These are phyloP conservation scores for Theileria parva DNA, from an alignment of 169 alveolate genomes.

Conservation along the genomic window DNA sequence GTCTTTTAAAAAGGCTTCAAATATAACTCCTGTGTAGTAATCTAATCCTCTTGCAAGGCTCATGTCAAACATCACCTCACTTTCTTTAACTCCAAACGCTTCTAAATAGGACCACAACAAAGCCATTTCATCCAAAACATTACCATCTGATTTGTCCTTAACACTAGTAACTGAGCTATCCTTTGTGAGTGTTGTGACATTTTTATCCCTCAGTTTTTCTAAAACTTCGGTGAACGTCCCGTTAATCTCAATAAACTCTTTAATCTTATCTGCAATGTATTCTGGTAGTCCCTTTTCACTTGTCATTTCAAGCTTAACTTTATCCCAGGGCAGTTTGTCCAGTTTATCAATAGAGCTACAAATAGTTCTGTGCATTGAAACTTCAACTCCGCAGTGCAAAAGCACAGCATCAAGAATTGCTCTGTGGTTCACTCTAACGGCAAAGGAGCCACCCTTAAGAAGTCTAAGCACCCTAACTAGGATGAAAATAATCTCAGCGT, in stretches of 20 bases:
- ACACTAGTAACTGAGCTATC: no score
- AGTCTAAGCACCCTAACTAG: slow-evolving; percentile 82
- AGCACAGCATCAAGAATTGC: slow-evolving; percentile 88
- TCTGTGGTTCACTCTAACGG: slow-evolving; percentile 89
- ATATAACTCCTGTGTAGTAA: slow-evolving; percentile 95
- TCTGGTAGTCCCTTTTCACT: slow-evolving; percentile 87
- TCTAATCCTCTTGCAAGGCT: slow-evolving; percentile 96
- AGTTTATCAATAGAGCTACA: slow-evolving; percentile 95
- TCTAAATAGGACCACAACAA: slow-evolving; percentile 64
- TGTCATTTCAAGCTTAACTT: slow-evolving; percentile 88
- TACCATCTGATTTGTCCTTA: slow-evolving; percentile 1
- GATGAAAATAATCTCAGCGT: slow-evolving; percentile 92
- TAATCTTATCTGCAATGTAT: slow-evolving; percentile 80
- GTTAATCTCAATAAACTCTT: slow-evolving; percentile 78
- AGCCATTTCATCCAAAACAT: slow-evolving; percentile 67
- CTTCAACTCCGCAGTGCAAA: slow-evolving; percentile 86
- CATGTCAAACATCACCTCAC: slow-evolving; percentile 82
- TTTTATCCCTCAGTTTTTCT: slow-evolving; percentile 66
- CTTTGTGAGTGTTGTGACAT: slow-evolving; percentile 39
- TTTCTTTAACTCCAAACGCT: slow-evolving; percentile 37
- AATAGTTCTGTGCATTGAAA: slow-evolving; percentile 84
- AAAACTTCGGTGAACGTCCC: slow-evolving; percentile 82
- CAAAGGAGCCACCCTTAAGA: slow-evolving; percentile 82
- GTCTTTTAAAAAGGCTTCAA: slow-evolving; percentile 90
- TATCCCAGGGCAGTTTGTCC: slow-evolving; percentile 94